phyloP scores from a whole-genome alignment of 1,284 basidiomycete genomes.

The Mycena sp. region DNA sequence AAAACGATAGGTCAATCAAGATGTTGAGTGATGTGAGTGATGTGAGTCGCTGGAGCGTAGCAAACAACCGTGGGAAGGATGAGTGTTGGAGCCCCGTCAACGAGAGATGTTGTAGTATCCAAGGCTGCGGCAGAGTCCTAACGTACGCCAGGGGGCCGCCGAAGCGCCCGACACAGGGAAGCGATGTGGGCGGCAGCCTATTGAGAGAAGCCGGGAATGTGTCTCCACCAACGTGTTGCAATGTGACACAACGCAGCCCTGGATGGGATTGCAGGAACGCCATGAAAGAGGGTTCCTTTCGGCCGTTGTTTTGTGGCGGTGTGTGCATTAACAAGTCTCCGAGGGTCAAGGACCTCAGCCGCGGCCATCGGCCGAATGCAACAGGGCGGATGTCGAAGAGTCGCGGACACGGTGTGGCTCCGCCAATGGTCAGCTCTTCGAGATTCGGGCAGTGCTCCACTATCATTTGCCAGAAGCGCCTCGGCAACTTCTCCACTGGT shows the following conservation, averaged over 20 bases:
- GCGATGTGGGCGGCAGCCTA: conserved; percentile 50
- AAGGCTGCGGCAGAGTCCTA: conserved; percentile 40
- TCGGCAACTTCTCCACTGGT: conserved; percentile 49
- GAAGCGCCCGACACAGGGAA: conserved; percentile 44
- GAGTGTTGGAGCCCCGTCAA: conserved; percentile 46
- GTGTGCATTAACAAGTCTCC: conserved; percentile 57
- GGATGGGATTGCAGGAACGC: conserved; percentile 59
- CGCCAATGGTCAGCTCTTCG: conserved; percentile 57
- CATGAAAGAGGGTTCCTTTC: conserved; percentile 50
- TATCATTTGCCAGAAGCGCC: conserved; percentile 68
- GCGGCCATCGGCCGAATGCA: conserved; percentile 60
- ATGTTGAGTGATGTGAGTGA: conserved; percentile 57
- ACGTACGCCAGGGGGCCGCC: conserved; percentile 42
- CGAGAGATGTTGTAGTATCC: conserved; percentile 54
- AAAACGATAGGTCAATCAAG: conserved; percentile 56
- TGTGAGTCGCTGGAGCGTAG: conserved; percentile 52
- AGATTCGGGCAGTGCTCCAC: conserved; percentile 59
- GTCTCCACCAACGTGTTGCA: conserved; percentile 48
- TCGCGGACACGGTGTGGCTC: conserved; percentile 53
- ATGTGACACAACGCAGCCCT: conserved; percentile 50
- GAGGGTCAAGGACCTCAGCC: conserved; percentile 54
- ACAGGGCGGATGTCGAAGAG: conserved; percentile 55
- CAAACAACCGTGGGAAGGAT: conserved; percentile 48
- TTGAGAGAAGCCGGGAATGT: conserved; percentile 37
- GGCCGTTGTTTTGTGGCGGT: conserved; percentile 37